phyloP scores from a whole-genome alignment of 2,329 filamentous ascomycete species.

The Dactylonectria macrodidyma region DNA sequence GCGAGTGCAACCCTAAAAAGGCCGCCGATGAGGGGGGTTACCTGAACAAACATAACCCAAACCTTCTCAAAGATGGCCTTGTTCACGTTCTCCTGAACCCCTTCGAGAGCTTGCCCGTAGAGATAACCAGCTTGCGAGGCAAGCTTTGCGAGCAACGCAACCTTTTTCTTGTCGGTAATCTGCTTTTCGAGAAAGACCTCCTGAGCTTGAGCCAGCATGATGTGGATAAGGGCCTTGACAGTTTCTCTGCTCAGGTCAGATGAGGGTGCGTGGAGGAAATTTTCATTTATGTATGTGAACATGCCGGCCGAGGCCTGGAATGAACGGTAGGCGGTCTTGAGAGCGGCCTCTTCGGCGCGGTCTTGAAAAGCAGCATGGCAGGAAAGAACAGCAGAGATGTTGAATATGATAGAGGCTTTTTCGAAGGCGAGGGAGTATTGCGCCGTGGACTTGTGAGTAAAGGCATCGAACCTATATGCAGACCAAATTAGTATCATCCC shows the following conservation, averaged over 20 bases:
- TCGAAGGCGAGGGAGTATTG: constrained; percentile 98
- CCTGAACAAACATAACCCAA: constrained; percentile 88
- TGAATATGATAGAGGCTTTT: constrained; percentile 99
- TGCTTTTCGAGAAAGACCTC: constrained; percentile 99
- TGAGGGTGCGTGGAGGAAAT: constrained; percentile 96
- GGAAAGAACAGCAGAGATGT: constrained; percentile 96
- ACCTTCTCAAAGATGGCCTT: constrained; percentile 95
- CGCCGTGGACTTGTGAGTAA: constrained; percentile 96
- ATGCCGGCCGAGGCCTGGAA: constrained; percentile 99
- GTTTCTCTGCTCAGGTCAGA: constrained; percentile 97
- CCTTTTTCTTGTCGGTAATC: constrained; percentile 91
- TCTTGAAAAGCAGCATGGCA: constrained; percentile 96
- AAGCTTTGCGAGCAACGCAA: constrained; percentile 90
- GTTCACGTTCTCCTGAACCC: constrained; percentile 91
- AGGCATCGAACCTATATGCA: constrained; percentile 92
- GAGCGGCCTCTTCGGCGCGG: constrained; percentile 88
- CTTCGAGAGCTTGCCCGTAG: constrained; percentile 90
- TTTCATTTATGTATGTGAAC: constrained; percentile 99
- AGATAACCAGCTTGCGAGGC: constrained; percentile 91
- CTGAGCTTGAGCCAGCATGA: constrained; percentile 96
- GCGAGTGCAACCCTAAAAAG: neutral
- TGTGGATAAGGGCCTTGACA: constrained; percentile 91
- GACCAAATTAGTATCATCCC: constrained; percentile 26
- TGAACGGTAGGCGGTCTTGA: constrained; percentile 97
- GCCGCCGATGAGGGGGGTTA: constrained; percentile 51